Base-by-base conservation (phyloP, 2,329 filamentous ascomycete species). In the Fusarium sp. region DNA sequence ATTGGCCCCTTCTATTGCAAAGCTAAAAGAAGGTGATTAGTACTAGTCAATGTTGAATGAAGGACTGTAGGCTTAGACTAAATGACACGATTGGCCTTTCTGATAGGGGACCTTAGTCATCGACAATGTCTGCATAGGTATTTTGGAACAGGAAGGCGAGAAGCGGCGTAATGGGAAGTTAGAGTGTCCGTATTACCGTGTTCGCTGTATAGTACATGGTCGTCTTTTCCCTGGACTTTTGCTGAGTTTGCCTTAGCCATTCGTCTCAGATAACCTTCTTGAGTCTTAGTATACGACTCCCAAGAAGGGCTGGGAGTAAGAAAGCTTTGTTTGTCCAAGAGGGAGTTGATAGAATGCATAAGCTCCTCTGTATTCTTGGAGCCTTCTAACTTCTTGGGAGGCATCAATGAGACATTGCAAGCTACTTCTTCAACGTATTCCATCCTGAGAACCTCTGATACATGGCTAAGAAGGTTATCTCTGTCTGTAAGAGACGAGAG, bases 391-490 rank as follows among this genome's bases (percentile, higher is more conserved):
- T 9, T 7, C 3, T 17, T 10, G 4, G 13, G 4, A 8, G 25
- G n/a, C 6, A 43, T 2, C 5, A 6, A 4, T 4, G 41, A 29
- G 3, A 43, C 18, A 7, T 4, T 15, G 8, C 41, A 43, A 15
- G 11, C 41, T 1, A 43, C 8, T 9, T 43, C 41, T 7, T 18
- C 41, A 4, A 29, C 9, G 5, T 29, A 43, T 29, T 29, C 41
- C 3, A 11, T 18, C 3, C 2, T 3, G 6, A 43, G 41, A 29
- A 7, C 8, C 0, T 3, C n/a, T 3, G 41, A 11, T 0, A 29
- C 23, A 20, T 20, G 0, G 2, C 5, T 9, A 1, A 43, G 23
- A 2, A 43, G 25, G 14, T 6, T 21, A 8, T 39, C 18, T 15
- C 6, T 2, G 5, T 39, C 37, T 21, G 18, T 39, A 11, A 39